Conservation (phyloP, 2,329 filamentous ascomycete genomes). For the Aspergillus sp. region DNA sequence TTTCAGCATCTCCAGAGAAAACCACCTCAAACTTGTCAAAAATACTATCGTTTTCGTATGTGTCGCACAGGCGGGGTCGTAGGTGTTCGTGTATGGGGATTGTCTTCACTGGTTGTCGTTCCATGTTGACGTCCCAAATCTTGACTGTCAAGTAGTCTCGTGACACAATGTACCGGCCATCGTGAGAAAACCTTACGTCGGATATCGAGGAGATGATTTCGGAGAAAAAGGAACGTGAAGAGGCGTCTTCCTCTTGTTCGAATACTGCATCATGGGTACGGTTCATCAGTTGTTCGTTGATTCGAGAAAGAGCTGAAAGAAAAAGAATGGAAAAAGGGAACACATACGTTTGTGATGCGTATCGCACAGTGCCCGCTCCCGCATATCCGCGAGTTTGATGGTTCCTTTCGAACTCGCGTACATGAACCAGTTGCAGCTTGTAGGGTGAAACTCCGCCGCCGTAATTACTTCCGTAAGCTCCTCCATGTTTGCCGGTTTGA, state of each 20-base stretch:
- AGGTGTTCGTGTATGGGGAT: slow-evolving; percentile 99
- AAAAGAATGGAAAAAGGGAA: background rate
- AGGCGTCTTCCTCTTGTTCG: slow-evolving; percentile 96
- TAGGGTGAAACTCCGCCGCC: slow-evolving; percentile 93
- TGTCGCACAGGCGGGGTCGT: slow-evolving; percentile 89
- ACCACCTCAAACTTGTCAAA: slow-evolving; percentile 99
- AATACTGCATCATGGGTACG: slow-evolving; percentile 66
- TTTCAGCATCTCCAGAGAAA: slow-evolving; percentile 96
- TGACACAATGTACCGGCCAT: slow-evolving; percentile 95
- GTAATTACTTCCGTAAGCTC: slow-evolving; percentile 99
- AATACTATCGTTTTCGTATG: slow-evolving; percentile 98
- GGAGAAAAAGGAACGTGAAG: slow-evolving; percentile 97
- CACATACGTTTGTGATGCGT: slow-evolving; percentile 87
- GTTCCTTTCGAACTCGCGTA: slow-evolving; percentile 99
- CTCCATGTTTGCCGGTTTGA: slow-evolving; percentile 99
- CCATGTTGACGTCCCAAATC: slow-evolving; percentile 99
- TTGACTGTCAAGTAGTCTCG: slow-evolving; percentile 98
- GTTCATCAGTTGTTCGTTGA: slow-evolving; percentile 13
- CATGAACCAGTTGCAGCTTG: slow-evolving; percentile 99
- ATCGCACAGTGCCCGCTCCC: slow-evolving; percentile 93
- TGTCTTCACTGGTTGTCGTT: slow-evolving; percentile 93
- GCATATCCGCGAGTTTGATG: slow-evolving; percentile 98
- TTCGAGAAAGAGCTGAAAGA: slow-evolving; percentile 4
- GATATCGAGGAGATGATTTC: slow-evolving; percentile 99
- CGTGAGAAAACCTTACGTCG: slow-evolving; percentile 94